These are phyloP conservation scores for Nannochloropsis gaditana DNA, from an alignment of 108 stramenopile species.

Conservation along the genomic window DNA sequence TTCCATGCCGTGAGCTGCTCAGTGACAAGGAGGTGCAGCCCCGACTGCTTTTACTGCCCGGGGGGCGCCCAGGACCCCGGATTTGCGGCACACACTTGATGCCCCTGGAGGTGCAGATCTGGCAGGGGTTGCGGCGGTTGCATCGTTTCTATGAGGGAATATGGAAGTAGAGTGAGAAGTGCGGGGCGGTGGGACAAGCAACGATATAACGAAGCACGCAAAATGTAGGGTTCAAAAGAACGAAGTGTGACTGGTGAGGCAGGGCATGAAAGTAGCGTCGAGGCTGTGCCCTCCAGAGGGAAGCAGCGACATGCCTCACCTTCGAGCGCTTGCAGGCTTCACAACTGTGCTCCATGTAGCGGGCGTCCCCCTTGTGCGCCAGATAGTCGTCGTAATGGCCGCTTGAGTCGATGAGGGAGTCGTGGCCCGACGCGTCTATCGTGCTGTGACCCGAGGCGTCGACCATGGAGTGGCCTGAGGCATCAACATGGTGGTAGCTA, in stretches of 20 bases:
- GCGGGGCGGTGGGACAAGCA: background rate
- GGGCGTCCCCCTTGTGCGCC: background rate
- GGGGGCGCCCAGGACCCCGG: background rate
- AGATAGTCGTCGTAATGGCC: slow-evolving; percentile 1
- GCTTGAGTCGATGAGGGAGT: background rate
- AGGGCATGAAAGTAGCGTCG: background rate
- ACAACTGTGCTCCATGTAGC: slow-evolving; percentile 17
- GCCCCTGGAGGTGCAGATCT: background rate
- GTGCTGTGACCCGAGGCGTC: background rate
- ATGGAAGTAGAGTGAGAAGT: background rate
- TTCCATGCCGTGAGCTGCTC: background rate
- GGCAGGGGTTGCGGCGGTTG: slow-evolving; percentile 5
- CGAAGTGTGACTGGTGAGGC: background rate
- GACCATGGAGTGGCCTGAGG: slow-evolving; percentile 7
- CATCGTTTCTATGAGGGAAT: background rate
- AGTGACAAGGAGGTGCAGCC: background rate
- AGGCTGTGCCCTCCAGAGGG: background rate
- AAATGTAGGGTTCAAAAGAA: background rate
- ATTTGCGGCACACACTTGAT: slow-evolving; percentile 18
- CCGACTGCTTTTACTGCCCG: background rate
- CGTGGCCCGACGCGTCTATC: background rate
- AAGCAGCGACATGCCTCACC: background rate
- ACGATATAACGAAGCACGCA: background rate
- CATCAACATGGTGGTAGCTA: slow-evolving; percentile 12
- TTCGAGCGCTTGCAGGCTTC: slow-evolving; percentile 12